These are phyloP conservation scores for Inonotus hispidus DNA, from an alignment of 1,284 basidiomycete genomes.

Conservation along the genomic window DNA sequence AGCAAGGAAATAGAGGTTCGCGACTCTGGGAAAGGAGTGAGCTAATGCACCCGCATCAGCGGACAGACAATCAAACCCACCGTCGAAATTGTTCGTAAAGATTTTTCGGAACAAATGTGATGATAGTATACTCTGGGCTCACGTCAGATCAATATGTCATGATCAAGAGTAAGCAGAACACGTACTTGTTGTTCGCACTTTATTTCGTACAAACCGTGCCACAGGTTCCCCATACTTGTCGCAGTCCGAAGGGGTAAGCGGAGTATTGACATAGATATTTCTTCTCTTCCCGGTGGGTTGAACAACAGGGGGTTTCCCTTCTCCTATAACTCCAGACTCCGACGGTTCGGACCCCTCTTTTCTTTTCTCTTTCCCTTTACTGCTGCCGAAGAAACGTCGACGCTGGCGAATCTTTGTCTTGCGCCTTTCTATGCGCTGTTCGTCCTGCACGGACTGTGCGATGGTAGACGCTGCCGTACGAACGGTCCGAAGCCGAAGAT, in stretches of 20 bases:
- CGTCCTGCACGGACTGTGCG: conserved; percentile 77
- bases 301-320: conserved; percentile 18
- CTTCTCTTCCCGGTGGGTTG: conserved; percentile 53
- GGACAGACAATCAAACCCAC: conserved; percentile 32
- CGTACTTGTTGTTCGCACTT: conserved; percentile 90
- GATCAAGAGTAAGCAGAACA: conserved; percentile 24
- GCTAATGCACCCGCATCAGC: conserved; percentile 11
- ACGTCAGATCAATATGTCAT: conserved; percentile 17
- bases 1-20: conserved; percentile 89
- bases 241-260: conserved; percentile 59
- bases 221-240: conserved; percentile 74
- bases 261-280: conserved; percentile 77
- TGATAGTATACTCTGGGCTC: conserved; percentile 71
- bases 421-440: conserved; percentile 64
- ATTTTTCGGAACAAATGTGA: conserved; percentile 95
- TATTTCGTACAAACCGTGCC: conserved; percentile 81
- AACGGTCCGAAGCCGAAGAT: conserved; percentile 80
- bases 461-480: conserved; percentile 86
- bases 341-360: conserved; percentile 29
- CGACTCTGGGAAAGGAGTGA: conserved; percentile 49
- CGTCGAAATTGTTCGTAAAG: conserved; percentile 87
- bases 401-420: conserved; percentile 52
- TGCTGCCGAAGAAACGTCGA: conserved; percentile 25
- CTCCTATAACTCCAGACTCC: not conserved
- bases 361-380: conserved; percentile 41